Evolutionary conservation across 129 eudicot species (phyloP).

Genomic region (Ambrosia trifida): DNA sequence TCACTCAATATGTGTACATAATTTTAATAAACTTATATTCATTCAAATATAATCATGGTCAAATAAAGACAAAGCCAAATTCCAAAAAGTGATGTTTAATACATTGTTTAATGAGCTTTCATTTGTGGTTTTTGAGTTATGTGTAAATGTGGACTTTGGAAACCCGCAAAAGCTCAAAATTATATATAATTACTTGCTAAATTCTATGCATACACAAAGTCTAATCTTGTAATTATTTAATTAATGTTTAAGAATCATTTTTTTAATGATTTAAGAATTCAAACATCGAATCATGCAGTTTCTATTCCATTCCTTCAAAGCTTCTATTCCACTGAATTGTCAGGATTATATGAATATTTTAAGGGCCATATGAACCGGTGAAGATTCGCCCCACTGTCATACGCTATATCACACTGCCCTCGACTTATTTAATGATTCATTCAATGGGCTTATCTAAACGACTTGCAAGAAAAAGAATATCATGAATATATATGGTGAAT

Average conservation of each 20-base stretch:
- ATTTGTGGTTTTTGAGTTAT: conserved; percentile 35
- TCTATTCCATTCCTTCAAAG: conserved; percentile 50
- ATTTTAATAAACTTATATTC: conserved; percentile 13
- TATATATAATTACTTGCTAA: conserved; percentile 35
- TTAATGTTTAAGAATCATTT: conserved; percentile 9
- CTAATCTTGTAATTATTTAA: conserved; percentile 24
- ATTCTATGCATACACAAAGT: conserved; percentile 38
- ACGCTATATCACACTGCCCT: conserved; percentile 22
- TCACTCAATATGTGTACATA: conserved; percentile 4
- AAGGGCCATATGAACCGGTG: conserved; percentile 34
- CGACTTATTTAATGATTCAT: background rate
- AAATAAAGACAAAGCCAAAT: conserved; percentile 40
- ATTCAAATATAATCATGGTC: conserved; percentile 20
- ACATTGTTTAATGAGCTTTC: conserved; percentile 34
- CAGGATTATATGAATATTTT: conserved; percentile 38
- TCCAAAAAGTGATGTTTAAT: conserved; percentile 24
- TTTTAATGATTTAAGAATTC: conserved; percentile 15
- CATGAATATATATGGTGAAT: background rate
- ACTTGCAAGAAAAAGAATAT: background rate
- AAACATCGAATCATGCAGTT: conserved; percentile 43
- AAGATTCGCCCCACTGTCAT: conserved; percentile 44
- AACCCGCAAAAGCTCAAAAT: conserved; percentile 41
- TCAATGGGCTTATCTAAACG: background rate
- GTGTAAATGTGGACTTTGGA: conserved; percentile 47
- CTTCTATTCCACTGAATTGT: conserved; percentile 48